Evolutionary conservation across 768 basidiomycete species (phyloP).

Genomic region (Candolleomyces eurysporus): DNA sequence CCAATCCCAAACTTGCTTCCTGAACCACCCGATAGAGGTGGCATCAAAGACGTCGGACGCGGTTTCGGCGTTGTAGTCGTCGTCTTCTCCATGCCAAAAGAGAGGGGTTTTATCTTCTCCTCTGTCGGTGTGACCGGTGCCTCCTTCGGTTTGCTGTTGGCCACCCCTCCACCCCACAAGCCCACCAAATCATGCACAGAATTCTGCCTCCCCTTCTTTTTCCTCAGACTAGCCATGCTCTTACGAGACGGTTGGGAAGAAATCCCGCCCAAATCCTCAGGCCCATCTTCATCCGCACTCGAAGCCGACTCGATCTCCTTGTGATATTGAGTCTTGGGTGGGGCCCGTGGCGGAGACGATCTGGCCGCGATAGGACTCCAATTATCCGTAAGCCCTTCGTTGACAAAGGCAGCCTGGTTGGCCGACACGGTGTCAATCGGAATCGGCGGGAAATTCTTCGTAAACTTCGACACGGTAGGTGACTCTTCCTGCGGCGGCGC

Average conservation of each 20-base stretch:
- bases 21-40: background rate
- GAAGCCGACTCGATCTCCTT: constrained; percentile 45
- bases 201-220: constrained; percentile 61
- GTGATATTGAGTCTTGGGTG: background rate
- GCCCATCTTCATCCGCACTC: constrained; percentile 60
- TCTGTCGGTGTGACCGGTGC: constrained; percentile 24
- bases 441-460: constrained; percentile 33
- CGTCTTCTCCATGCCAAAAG: constrained; percentile 2
- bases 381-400: constrained; percentile 37
- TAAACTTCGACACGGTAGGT: constrained; percentile 37
- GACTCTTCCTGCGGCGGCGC: constrained; percentile 26
- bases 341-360: constrained; percentile 16
- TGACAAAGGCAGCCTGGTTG: constrained; percentile 1
- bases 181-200: constrained; percentile 85
- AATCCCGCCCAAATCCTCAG: constrained; percentile 40
- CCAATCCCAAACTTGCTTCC: background rate
- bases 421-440: constrained; percentile 21
- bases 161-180: constrained; percentile 63
- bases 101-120: background rate
- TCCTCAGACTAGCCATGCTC: constrained; percentile 28
- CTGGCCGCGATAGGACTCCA: constrained; percentile 39
- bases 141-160: constrained; percentile 31
- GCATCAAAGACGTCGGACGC: constrained; percentile 10
- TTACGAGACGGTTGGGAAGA: constrained; percentile 17
- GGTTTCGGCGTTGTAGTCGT: constrained; percentile 8